These are phyloP conservation scores for Cyanidioschyzon merolae DNA, from an alignment of 23 red algal genomes.

Conservation along the genomic window DNA sequence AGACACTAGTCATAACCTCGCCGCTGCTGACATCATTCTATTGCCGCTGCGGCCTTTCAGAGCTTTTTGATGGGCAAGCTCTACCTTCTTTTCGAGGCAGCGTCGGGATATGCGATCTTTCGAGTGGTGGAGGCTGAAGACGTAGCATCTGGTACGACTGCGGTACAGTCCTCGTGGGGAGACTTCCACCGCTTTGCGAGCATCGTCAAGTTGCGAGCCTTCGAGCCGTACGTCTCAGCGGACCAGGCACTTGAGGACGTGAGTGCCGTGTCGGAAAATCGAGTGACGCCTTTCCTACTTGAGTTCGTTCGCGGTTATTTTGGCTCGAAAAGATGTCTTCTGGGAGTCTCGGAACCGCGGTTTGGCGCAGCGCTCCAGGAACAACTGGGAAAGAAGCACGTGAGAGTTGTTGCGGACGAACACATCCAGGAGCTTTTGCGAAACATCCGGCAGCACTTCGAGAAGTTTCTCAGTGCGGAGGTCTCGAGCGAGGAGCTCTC, in stretches of 20 bases:
- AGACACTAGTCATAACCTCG: no score
- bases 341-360: slow-evolving; percentile 73
- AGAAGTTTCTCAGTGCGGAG: slow-evolving; percentile 42
- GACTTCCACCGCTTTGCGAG: slow-evolving; percentile 71
- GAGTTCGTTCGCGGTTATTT: slow-evolving; percentile 72
- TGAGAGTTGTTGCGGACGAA: slow-evolving; percentile 47
- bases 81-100: slow-evolving; percentile 72
- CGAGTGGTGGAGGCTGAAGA: slow-evolving; percentile 52
- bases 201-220: slow-evolving; percentile 73
- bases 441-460: slow-evolving; percentile 64
- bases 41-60: no score
- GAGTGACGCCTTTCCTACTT: slow-evolving; percentile 41
- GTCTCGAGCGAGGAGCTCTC: slow-evolving; percentile 54
- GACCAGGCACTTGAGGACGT: slow-evolving; percentile 78
- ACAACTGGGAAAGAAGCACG: slow-evolving; percentile 19
- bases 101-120: slow-evolving; percentile 68
- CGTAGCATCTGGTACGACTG: slow-evolving; percentile 48
- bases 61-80: slow-evolving; percentile 20
- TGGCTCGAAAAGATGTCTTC: slow-evolving; percentile 12
- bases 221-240: slow-evolving; percentile 76
- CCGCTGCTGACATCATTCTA: no score
- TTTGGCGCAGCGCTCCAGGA: slow-evolving; percentile 53
- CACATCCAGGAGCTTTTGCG: slow-evolving; percentile 66
- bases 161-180: slow-evolving; percentile 41
- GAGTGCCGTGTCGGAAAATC: slow-evolving; percentile 63